phyloP scores from a whole-genome alignment of 1,284 basidiomycete genomes.

The Ceratobasidium sp. region DNA sequence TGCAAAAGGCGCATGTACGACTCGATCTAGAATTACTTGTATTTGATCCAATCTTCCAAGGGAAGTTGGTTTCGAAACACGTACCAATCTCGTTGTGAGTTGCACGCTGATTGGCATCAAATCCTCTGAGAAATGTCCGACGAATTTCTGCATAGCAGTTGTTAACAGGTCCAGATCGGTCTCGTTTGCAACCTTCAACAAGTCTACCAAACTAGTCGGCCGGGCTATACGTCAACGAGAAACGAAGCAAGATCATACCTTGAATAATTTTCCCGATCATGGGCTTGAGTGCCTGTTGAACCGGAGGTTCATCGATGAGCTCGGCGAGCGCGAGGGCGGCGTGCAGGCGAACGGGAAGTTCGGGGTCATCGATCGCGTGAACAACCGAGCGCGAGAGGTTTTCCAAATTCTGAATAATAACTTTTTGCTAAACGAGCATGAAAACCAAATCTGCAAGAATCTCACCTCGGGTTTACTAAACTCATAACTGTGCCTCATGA shows the following conservation, averaged over 20 bases:
- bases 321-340: constrained; percentile 84
- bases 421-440: not conserved
- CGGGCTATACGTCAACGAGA: not conserved
- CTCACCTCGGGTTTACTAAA: constrained; percentile 75
- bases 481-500: constrained; percentile 71
- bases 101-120: constrained; percentile 87
- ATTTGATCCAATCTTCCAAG: not conserved
- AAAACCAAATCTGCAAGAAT: not conserved
- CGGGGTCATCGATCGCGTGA: constrained; percentile 72
- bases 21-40: constrained; percentile 65
- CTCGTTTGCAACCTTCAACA: constrained; percentile 88
- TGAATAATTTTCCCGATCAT: constrained; percentile 89
- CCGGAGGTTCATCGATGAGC: constrained; percentile 66
- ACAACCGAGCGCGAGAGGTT: constrained; percentile 72
- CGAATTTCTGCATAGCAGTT: constrained; percentile 84
- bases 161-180: constrained; percentile 90
- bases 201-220: constrained; percentile 61
- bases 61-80: constrained; percentile 51
- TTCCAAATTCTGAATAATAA: constrained; percentile 64
- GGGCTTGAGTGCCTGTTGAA: constrained; percentile 76
- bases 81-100: constrained; percentile 78
- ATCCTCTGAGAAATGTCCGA: constrained; percentile 85
- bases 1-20: constrained; percentile 82
- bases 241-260: constrained; percentile 59
- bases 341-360: constrained; percentile 86